Evolutionary conservation across 2,329 filamentous ascomycete species (phyloP), one percentile per base, ranked within the genome.

Genomic region (Ceratocystis eucalypticola): DNA sequence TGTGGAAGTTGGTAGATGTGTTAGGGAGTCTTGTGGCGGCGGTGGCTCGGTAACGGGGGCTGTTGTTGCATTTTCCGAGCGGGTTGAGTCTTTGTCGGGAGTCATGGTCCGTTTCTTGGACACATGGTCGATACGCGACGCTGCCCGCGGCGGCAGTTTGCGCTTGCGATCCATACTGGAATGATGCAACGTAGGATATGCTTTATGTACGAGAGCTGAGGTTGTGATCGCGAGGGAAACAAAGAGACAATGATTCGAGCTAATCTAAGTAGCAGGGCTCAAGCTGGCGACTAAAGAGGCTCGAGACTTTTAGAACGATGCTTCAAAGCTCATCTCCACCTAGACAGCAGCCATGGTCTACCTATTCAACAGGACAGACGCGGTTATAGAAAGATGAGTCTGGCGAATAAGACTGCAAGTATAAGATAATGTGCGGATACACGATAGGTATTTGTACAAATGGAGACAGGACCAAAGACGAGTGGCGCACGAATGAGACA

Each of bases 141-240:
- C 81, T 65, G 83, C 82, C 72, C 85, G 80, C 53, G 84, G 79
- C 25, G 84, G 84, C 68, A 86, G 76, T 76, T 86, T 87, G 73
- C 84, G 80, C 77, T 87, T 87, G 73, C 78, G 81, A 76, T 87
- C 84, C 84, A 87, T 87, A 10, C 28, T 53, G 28, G 25, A 28
- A 20, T 55, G 30, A 61, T 28, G n/a, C 41, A 48, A 22, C 25
- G 22, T 30, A 20, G 17, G 46, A 5, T 33, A 20, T 33, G 44
- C 25, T 22, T n/a, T 22, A 30, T 30, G 22, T 46, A 37, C 15
- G 37, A 30, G 45, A n/a, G n/a, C 30, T n/a, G n/a, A 59, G 41
- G 20, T 10, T 45, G 30, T 15, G 57, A 25, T 59, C 28, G 30
- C 30, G 25, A 61, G 53, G 17, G 22, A 8, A 63, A 55, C 55